Conservation (phyloP, 352 stramenopile genomes). For the Phytophthora fragariaefolia region DNA sequence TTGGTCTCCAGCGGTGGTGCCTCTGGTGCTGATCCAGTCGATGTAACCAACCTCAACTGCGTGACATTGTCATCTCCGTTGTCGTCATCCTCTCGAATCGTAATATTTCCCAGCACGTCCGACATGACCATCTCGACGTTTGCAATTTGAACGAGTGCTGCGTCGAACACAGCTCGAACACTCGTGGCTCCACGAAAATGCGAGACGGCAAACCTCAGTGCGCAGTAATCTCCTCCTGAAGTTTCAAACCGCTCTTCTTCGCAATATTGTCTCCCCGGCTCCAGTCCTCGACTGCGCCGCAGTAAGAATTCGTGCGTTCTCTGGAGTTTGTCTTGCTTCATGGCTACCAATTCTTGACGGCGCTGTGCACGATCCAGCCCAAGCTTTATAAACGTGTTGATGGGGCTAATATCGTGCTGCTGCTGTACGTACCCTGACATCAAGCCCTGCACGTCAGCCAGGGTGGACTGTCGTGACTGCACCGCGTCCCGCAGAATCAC, state of each 20-base stretch:
- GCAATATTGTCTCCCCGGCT: constrained; percentile 36
- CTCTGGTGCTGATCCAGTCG: constrained; percentile 21
- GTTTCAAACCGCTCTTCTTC: constrained; percentile 51
- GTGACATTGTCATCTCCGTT: constrained; percentile 32
- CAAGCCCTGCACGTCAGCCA: constrained; percentile 39
- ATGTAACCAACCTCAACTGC: constrained; percentile 45
- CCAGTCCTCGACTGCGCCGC: constrained; percentile 35
- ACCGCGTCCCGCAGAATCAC: constrained; percentile 37
- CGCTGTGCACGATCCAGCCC: constrained; percentile 31
- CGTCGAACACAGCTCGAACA: constrained; percentile 47
- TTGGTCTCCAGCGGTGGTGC: constrained; percentile 41
- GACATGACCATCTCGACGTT: constrained; percentile 62
- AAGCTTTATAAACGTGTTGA: constrained; percentile 45
- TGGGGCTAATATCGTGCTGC: constrained; percentile 42
- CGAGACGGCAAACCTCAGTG: constrained; percentile 39
- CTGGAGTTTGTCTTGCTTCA: constrained; percentile 31
- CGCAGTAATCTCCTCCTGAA: constrained; percentile 41
- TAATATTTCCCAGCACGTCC: constrained; percentile 51
- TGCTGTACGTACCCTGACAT: constrained; percentile 43
- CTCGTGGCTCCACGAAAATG: constrained; percentile 38
- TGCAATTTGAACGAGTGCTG: constrained; percentile 39
- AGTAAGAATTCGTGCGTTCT: constrained; percentile 35
- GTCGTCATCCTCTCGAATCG: constrained; percentile 54
- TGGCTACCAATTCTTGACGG: constrained; percentile 29
- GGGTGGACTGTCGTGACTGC: constrained; percentile 35